A percentile compares a stretch with the other conserved stretches of the same genome.
phyloP scores from a whole-genome alignment of 2,329 filamentous ascomycete genomes.

The Clarireedia homoeocarpa region DNA sequence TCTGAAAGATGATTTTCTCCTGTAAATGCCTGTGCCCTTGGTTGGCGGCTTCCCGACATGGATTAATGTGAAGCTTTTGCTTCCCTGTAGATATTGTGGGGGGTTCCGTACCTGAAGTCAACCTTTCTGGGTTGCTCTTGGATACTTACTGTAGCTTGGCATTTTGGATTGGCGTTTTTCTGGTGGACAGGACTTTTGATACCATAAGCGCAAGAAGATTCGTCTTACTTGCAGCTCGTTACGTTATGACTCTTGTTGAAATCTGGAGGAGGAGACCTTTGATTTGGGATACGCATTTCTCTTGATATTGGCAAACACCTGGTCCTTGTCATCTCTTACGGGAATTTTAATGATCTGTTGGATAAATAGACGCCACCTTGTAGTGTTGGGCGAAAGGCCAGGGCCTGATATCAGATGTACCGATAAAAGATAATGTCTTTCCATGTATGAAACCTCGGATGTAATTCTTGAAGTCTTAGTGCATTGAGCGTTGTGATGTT shows the following conservation, averaged over 20 bases:
- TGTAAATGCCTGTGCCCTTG: constrained; percentile 13
- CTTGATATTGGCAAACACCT: constrained; percentile 10
- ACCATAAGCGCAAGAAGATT: constrained; percentile 16
- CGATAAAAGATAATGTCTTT: constrained; percentile 15
- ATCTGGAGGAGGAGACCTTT: background rate
- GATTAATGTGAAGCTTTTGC: constrained; percentile 19
- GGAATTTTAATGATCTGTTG: constrained; percentile 6
- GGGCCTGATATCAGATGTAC: constrained; percentile 10
- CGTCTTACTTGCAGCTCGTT: constrained; percentile 19
- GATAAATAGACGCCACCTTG: constrained; percentile 11
- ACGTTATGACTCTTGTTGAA: constrained; percentile 10
- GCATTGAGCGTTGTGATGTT: background rate
- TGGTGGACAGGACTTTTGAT: constrained; percentile 18
- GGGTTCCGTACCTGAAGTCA: background rate
- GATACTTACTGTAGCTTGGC: constrained; percentile 11
- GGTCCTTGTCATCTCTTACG: background rate
- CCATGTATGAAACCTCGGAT: constrained; percentile 2
- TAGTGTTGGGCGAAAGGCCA: constrained; percentile 11
- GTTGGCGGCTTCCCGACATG: constrained; percentile 11
- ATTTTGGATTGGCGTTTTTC: constrained; percentile 21
- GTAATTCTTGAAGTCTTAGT: background rate
- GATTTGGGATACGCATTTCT: constrained; percentile 12
- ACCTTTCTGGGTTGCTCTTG: constrained; percentile 10
- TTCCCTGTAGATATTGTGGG: constrained; percentile 19
- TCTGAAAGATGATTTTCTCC: constrained; percentile 25